Conservation (phyloP, 768 basidiomycete genomes). For the Lactifluus hygrophoroides region DNA sequence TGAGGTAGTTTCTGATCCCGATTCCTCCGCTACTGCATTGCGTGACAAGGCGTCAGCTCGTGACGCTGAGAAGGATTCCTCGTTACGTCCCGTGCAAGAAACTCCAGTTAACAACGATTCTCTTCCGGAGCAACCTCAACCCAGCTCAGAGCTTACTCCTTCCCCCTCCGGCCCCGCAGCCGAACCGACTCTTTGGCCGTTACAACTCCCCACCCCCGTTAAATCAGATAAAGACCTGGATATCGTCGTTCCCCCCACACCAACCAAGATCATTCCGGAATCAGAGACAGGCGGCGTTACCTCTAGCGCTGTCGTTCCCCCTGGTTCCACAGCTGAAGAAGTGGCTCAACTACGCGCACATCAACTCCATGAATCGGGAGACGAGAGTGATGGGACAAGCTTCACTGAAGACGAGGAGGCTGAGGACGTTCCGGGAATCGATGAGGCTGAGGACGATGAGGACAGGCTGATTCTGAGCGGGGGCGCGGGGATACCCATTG, state of each 20-base stretch:
- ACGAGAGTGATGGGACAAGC: constrained; percentile 53
- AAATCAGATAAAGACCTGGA: constrained; percentile 27
- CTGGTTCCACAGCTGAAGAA: constrained; percentile 62
- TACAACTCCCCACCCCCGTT: constrained; percentile 23
- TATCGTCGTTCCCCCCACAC: constrained; percentile 40
- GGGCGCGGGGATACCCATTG: constrained; percentile 91
- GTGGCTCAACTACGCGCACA: constrained; percentile 23
- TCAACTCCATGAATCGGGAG: constrained; percentile 34
- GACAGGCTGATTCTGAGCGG: constrained; percentile 83
- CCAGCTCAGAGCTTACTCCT: constrained; percentile 1
- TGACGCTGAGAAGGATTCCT: constrained; percentile 20
- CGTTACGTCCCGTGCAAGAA: constrained; percentile 19
- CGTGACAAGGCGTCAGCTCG: constrained; percentile 26
- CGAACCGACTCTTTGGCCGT: constrained; percentile 21
- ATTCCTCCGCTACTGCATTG: constrained; percentile 20
- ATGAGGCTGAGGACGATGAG: constrained; percentile 80
- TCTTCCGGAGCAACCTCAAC: constrained; percentile 8
- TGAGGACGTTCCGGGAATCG: constrained; percentile 43
- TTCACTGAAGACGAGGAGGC: constrained; percentile 63
- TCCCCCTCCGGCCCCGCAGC: neutral
- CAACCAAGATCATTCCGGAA: constrained; percentile 44
- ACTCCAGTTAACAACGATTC: constrained; percentile 22
- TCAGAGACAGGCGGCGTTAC: constrained; percentile 83
- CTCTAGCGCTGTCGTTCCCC: constrained; percentile 87
- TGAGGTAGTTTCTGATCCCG: constrained; percentile 25